Evolutionary conservation across 2,329 filamentous ascomycete genomes (phyloP).

Genomic region (Bipolaris oryzae): DNA sequence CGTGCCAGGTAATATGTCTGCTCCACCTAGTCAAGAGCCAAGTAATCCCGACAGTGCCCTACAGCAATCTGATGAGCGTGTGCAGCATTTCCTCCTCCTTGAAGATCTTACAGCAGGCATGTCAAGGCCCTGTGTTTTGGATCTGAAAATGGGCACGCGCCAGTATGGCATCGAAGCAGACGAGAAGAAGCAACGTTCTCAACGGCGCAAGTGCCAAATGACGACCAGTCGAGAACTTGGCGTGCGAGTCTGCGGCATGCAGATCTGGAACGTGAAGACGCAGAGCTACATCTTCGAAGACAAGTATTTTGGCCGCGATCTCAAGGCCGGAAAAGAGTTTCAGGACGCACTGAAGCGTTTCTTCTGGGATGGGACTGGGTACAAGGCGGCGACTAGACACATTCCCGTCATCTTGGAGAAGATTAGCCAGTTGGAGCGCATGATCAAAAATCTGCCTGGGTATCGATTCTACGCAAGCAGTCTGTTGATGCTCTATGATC

Average conservation of each 20-base stretch:
- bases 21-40: conserved; percentile 26
- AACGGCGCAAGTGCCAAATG: conserved; percentile 87
- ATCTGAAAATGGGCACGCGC: conserved; percentile 97
- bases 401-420: conserved; percentile 88
- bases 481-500: conserved; percentile 94
- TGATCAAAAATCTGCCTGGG: conserved; percentile 77
- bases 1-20: conserved; percentile 19
- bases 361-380: conserved; percentile 85
- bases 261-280: conserved; percentile 88
- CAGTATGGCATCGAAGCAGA: conserved; percentile 94
- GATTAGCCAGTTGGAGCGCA: conserved; percentile 79
- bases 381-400: conserved; percentile 79
- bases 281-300: conserved; percentile 94
- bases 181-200: conserved; percentile 90
- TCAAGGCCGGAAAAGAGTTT: conserved; percentile 88
- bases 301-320: conserved; percentile 91
- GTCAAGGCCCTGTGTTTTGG: conserved; percentile 94
- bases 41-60: conserved; percentile 54
- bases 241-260: conserved; percentile 92
- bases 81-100: conserved; percentile 90
- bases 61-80: conserved; percentile 63
- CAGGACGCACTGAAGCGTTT: conserved; percentile 87
- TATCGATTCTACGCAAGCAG: conserved; percentile 97
- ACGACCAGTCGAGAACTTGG: conserved; percentile 92
- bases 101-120: conserved; percentile 97